Base-by-base conservation (phyloP, 2,329 filamentous ascomycete genomes). In the Pseudocercospora fuligena region DNA sequence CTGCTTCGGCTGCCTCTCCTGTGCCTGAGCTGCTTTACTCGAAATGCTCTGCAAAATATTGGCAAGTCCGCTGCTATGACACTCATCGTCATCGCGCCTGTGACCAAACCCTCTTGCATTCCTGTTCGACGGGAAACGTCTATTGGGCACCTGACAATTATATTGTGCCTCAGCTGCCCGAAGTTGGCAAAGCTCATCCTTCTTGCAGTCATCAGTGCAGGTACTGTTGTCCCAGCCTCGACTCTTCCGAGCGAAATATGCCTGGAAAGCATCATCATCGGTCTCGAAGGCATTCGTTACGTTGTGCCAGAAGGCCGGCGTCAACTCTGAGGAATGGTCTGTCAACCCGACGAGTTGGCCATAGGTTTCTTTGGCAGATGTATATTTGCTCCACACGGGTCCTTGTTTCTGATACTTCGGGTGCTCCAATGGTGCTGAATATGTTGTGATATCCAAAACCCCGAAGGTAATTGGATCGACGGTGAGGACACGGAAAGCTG, bases 261-360 rank as follows among this genome's bases (percentile, higher is more conserved):
- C 77, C 16, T 82, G 76, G 70, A 88, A 88, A 1, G 80, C 74
- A 0, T 72, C 66, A 2, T 80, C 69, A 63, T 86, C 75, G 4
- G 65, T 70, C 66, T 85, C 82, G 58, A 88, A 82, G 2, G 78
- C 73, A 0, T 77, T 77, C 1, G 86, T 88, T 21, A 88, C 79
- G 69, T 85, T 82, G 73, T 88, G 86, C 86, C 87, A 89, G 75
- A 88, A 88, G 0, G 82, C 82, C 0, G 86, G 83, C 1, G 83
- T 85, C 36, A 89, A 81, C 69, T 88, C 81, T 5, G 74, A 73
- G 0, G 69, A 59, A 0, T 75, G 76, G 3, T 79, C 79, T 9
- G 75, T 75, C 19, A 83, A 69, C 5, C 47, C 59, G 33, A 66
- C 43, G 6, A 64, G 31, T 1, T 83, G 80, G 5, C 85, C 86